Conservation (phyloP, 306 rosid genomes). For the Cyamopsis tetragonoloba region DNA sequence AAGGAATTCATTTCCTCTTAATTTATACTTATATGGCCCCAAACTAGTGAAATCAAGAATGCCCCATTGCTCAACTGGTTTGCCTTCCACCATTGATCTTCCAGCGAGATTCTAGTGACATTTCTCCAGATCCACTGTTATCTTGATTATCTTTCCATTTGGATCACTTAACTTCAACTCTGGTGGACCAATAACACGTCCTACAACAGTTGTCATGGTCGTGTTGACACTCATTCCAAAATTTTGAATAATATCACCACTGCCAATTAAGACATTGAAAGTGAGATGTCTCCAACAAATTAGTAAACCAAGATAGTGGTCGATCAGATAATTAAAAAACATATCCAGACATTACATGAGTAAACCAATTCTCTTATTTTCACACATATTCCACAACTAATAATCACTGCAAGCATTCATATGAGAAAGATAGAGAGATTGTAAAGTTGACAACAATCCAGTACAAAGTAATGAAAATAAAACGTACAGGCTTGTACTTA, state of each 20-base stretch:
- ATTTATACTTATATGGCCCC: neutral
- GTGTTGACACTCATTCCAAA: constrained; percentile 60
- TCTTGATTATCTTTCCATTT: constrained; percentile 37
- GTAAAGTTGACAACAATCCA: neutral
- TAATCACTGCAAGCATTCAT: neutral
- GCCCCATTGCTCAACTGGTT: constrained; percentile 54
- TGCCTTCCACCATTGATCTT: constrained; percentile 56
- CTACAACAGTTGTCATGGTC: constrained; percentile 51
- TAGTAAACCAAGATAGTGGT: neutral
- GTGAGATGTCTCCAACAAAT: constrained; percentile 7
- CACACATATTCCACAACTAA: neutral
- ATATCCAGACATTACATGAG: neutral
- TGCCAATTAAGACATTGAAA: constrained; percentile 27
- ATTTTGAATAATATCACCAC: constrained; percentile 47
- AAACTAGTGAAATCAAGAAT: constrained; percentile 50
- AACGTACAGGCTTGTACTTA: neutral
- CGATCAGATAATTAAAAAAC: neutral
- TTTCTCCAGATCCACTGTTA: constrained; percentile 52
- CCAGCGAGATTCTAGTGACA: constrained; percentile 71
- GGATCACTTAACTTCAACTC: constrained; percentile 52
- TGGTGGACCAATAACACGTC: constrained; percentile 72
- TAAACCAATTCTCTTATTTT: neutral
- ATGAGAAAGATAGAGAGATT: neutral
- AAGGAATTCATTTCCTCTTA: constrained; percentile 37
- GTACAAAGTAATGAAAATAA: neutral